Conservation (phyloP, 2,329 filamentous ascomycete genomes). For the Fusarium chaquense region DNA sequence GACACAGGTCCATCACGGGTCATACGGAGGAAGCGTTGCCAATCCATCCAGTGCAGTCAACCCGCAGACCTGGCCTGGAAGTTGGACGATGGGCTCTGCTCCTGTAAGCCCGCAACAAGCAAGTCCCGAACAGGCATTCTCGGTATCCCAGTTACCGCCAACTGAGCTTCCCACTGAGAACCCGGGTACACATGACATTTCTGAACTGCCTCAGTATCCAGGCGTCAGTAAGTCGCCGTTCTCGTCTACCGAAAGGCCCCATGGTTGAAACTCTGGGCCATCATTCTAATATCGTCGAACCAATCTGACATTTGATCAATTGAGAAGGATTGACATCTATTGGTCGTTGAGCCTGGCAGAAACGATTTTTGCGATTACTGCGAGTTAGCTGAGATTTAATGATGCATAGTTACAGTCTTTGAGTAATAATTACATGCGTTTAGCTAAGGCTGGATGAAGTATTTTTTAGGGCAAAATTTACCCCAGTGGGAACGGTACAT, state of each 20-base stretch:
- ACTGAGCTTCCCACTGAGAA: not conserved
- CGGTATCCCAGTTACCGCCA: not conserved
- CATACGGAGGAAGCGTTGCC: not conserved
- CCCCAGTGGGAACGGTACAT: too few relatives aligned
- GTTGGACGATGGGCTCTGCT: not conserved
- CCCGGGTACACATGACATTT: too few relatives aligned
- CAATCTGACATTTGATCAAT: not conserved
- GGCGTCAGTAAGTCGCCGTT: not conserved
- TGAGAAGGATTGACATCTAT: not conserved
- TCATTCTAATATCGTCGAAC: too few relatives aligned
- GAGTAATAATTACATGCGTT: too few relatives aligned
- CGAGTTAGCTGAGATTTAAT: too few relatives aligned
- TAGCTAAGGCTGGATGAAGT: too few relatives aligned
- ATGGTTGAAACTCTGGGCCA: not conserved
- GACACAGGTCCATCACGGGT: not conserved
- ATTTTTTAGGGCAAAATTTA: too few relatives aligned
- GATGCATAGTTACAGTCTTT: too few relatives aligned
- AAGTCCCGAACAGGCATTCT: slow-evolving; percentile 2
- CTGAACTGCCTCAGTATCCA: not conserved
- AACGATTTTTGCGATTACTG: too few relatives aligned
- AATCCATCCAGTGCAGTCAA: not conserved
- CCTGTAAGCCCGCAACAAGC: slow-evolving; percentile 3
- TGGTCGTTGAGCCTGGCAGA: not conserved
- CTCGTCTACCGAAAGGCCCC: not conserved
- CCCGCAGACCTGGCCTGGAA: not conserved